These are phyloP conservation scores for Hymenoscyphus fructigenus DNA, from an alignment of 2,329 filamentous ascomycete species.

Conservation along the genomic window DNA sequence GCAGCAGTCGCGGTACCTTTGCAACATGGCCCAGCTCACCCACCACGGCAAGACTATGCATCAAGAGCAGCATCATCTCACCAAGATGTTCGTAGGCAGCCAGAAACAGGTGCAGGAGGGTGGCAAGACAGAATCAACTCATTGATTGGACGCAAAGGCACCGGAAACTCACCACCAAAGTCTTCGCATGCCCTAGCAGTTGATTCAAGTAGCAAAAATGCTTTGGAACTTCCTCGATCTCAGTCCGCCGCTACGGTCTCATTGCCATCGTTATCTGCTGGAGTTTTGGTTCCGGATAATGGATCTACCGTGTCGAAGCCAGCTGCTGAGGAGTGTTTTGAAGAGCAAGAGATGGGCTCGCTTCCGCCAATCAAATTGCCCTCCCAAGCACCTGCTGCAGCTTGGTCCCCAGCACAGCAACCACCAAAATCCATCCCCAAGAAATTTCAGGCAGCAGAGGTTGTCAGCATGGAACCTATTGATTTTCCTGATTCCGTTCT, in stretches of 20 bases:
- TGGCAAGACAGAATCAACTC: slow-evolving; percentile 88
- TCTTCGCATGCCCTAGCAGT: slow-evolving; percentile 58
- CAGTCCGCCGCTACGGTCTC: slow-evolving; percentile 63
- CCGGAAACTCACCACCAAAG: slow-evolving; percentile 49
- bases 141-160: slow-evolving; percentile 61
- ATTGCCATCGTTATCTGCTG: slow-evolving; percentile 47
- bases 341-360: slow-evolving; percentile 78
- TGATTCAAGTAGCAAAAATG: slow-evolving; percentile 66
- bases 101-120: slow-evolving; percentile 37
- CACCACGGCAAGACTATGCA: slow-evolving; percentile 38
- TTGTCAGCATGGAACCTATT: slow-evolving; percentile 47
- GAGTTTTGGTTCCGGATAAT: slow-evolving; percentile 39
- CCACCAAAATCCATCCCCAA: slow-evolving; percentile 55
- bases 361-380: slow-evolving; percentile 71
- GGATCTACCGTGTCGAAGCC: slow-evolving; percentile 58
- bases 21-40: slow-evolving; percentile 19
- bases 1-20: slow-evolving; percentile 37
- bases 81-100: slow-evolving; percentile 40
- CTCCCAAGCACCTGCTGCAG: slow-evolving; percentile 57
- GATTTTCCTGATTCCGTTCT: slow-evolving; percentile 41
- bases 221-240: slow-evolving; percentile 56
- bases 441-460: slow-evolving; percentile 48
- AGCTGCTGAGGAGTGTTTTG: slow-evolving; percentile 77
- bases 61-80: slow-evolving; percentile 39
- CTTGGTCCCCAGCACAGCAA: slow-evolving; percentile 59